These are phyloP conservation scores for Lentinula sp. DNA, from an alignment of 768 basidiomycete genomes.

Conservation along the genomic window DNA sequence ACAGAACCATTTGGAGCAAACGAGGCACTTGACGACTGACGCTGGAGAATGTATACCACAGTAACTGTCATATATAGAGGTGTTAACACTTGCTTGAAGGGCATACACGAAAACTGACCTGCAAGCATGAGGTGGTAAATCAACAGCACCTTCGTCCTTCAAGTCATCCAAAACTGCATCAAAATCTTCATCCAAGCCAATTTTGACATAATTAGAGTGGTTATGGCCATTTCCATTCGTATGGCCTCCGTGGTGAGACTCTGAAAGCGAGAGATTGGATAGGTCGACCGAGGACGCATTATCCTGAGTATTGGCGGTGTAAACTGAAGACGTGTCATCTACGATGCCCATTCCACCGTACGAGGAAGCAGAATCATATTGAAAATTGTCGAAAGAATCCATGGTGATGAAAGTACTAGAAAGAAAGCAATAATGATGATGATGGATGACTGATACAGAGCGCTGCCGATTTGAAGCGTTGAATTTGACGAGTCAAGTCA, in stretches of 20 bases:
- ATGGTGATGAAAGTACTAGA: slow-evolving; percentile 28
- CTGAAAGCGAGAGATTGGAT: slow-evolving; percentile 60
- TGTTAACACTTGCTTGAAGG: background rate
- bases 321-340: slow-evolving; percentile 78
- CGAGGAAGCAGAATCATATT: slow-evolving; percentile 77
- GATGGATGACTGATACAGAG: background rate
- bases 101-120: slow-evolving; percentile 47
- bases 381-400: slow-evolving; percentile 84
- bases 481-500: background rate
- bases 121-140: slow-evolving; percentile 92
- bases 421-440: background rate
- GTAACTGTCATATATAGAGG: slow-evolving; percentile 50
- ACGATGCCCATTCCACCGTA: slow-evolving; percentile 68
- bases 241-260: slow-evolving; percentile 44
- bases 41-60: slow-evolving; percentile 98
- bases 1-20: slow-evolving; percentile 97
- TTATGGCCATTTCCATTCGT: slow-evolving; percentile 31
- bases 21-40: slow-evolving; percentile 90
- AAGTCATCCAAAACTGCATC: slow-evolving; percentile 86
- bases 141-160: slow-evolving; percentile 73
- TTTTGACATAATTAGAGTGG: slow-evolving; percentile 22
- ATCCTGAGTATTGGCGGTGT: slow-evolving; percentile 62
- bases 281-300: slow-evolving; percentile 59
- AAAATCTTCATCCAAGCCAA: slow-evolving; percentile 72
- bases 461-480: no score